A percentile compares a stretch with the other conserved stretches of the same genome.
Conservation (phyloP, 345 rosid genomes). For the Gossypium ekmanianum region DNA sequence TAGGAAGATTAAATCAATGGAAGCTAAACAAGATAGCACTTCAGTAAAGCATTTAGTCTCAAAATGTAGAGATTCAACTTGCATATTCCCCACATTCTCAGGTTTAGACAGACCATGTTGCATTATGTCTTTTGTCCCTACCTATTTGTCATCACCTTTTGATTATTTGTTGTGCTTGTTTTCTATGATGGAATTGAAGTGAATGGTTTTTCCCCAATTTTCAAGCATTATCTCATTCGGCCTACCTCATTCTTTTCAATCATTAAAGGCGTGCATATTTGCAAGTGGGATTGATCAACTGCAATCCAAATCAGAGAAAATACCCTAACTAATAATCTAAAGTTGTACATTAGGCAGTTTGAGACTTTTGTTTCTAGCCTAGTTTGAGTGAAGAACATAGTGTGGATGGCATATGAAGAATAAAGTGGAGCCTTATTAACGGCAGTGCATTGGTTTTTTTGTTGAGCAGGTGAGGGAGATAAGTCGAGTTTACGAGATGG, state of each 20-base stretch:
- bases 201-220: neutral
- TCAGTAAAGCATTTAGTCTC: neutral
- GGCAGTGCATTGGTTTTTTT: neutral
- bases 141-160: neutral
- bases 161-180: neutral
- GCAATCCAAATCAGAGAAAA: neutral
- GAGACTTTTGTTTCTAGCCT: neutral
- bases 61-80: neutral
- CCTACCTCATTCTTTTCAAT: neutral
- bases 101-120: neutral
- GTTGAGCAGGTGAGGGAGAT: conserved; percentile 14
- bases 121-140: neutral
- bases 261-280: neutral
- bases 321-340: neutral
- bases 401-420: neutral
- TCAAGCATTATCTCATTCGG: neutral
- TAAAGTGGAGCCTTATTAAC: neutral
- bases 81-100: neutral
- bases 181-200: neutral
- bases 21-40: no score
- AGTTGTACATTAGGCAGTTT: neutral
- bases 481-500: conserved; percentile 7
- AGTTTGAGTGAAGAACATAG: neutral
- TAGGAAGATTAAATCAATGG: neutral
- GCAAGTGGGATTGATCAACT: neutral